phyloP scores from a whole-genome alignment of 2,329 filamentous ascomycete species.

The Pseudocercospora fuligena region DNA sequence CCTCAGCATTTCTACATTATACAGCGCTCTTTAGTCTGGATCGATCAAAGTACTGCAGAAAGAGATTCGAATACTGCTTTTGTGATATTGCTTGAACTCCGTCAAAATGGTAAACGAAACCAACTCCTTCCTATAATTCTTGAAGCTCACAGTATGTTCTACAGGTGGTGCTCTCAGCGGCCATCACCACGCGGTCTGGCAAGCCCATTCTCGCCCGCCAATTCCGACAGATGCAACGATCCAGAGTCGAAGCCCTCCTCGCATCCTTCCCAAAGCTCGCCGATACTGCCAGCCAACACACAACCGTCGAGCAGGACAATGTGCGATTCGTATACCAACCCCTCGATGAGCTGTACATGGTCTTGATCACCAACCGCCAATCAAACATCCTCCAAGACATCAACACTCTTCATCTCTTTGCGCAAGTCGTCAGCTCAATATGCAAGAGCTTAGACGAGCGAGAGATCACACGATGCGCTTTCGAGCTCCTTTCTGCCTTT shows the following conservation, averaged over 20 bases:
- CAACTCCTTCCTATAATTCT: not conserved
- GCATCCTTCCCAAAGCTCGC: constrained; percentile 98
- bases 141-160: not conserved
- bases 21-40: not conserved
- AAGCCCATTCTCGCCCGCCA: constrained; percentile 98
- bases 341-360: constrained; percentile 98
- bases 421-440: constrained; percentile 93
- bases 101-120: not conserved
- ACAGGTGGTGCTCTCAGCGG: constrained; percentile 96
- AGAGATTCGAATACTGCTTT: not conserved
- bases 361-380: constrained; percentile 98
- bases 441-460: constrained; percentile 96
- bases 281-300: constrained; percentile 94
- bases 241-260: constrained; percentile 92
- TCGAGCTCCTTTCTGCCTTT: constrained; percentile 93
- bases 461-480: constrained; percentile 93
- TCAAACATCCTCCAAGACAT: constrained; percentile 99
- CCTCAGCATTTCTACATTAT: not conserved
- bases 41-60: too few relatives aligned
- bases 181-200: constrained; percentile 96
- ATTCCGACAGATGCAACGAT: constrained; percentile 96
- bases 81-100: not conserved
- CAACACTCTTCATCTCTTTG: constrained; percentile 95
- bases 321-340: constrained; percentile 99
- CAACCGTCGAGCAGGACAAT: constrained; percentile 98